Conservation (phyloP, 169 alveolate genomes). For the Besnoitia besnoiti region DNA sequence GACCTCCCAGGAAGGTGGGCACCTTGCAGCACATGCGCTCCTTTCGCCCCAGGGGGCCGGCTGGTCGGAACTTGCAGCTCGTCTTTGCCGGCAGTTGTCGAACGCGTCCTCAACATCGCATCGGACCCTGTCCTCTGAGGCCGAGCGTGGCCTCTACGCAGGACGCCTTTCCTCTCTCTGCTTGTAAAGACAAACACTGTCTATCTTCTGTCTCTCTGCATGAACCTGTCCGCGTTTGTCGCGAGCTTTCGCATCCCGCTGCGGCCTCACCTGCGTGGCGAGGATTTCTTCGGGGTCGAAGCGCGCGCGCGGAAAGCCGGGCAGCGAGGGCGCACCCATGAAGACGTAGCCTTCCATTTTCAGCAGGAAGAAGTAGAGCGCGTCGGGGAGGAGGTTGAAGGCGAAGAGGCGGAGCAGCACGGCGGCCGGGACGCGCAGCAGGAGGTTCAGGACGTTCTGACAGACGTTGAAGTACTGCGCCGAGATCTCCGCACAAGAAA, state of each 20-base stretch:
- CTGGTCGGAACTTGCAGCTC: no score
- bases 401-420: conserved; percentile 36
- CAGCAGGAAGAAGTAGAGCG: conserved; percentile 23
- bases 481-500: background rate
- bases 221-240: background rate
- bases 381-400: background rate
- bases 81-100: no score
- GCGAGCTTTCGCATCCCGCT: background rate
- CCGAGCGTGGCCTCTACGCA: no score
- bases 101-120: no score
- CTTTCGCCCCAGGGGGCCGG: no score
- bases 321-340: conserved; percentile 57
- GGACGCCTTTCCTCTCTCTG: no score
- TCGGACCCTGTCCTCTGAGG: no score
- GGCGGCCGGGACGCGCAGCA: conserved; percentile 56
- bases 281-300: conserved; percentile 46
- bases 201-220: background rate
- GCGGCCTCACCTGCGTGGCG: conserved; percentile 46
- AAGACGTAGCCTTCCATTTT: conserved; percentile 44
- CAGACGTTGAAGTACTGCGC: conserved; percentile 33
- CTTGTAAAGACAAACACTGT: background rate
- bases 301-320: conserved; percentile 20
- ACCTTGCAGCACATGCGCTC: no score
- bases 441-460: conserved; percentile 53
- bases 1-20: no score